A percentile compares a stretch with the other conserved stretches of the same genome.
Conservation (phyloP, 2,329 filamentous ascomycete species). For the Mariannaea sp. region DNA sequence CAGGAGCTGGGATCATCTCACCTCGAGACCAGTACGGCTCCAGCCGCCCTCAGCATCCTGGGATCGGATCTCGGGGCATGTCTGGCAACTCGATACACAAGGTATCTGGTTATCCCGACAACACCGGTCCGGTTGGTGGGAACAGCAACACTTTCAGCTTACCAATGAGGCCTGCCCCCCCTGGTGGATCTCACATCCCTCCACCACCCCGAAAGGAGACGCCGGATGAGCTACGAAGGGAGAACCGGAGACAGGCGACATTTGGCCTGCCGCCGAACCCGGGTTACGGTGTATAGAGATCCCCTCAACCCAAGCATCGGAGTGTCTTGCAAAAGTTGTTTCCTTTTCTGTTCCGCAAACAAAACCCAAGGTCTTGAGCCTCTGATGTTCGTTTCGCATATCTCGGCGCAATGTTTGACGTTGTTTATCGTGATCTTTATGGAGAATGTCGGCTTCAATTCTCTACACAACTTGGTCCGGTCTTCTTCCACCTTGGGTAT, state of each 20-base stretch:
- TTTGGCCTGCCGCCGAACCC: conserved; percentile 55
- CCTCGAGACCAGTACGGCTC: conserved; percentile 56
- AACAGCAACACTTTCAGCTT: conserved; percentile 62
- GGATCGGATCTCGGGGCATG: conserved; percentile 57
- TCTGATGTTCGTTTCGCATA: conserved; percentile 41
- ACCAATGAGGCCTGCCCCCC: conserved; percentile 67
- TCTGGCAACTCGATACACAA: conserved; percentile 60
- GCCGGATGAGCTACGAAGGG: conserved; percentile 57
- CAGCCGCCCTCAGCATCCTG: conserved; percentile 55
- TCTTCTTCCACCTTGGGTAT: too few relatives aligned
- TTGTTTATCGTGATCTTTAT: conserved; percentile 32
- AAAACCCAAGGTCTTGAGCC: conserved; percentile 25
- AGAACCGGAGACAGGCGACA: conserved; percentile 58
- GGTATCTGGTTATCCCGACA: conserved; percentile 46
- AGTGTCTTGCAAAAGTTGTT: conserved; percentile 23
- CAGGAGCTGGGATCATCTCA: conserved; percentile 58
- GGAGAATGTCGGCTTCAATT: conserved; percentile 30
- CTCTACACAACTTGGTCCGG: conserved; percentile 29
- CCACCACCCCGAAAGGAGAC: conserved; percentile 64
- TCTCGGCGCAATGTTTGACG: conserved; percentile 41
- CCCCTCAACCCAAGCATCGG: conserved; percentile 3
- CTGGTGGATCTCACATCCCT: conserved; percentile 62
- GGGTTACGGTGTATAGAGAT: conserved; percentile 42
- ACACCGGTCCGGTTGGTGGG: conserved; percentile 48
- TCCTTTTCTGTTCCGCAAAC: conserved; percentile 24